Conservation (phyloP, 2,329 filamentous ascomycete genomes). For the Paraphaeosphaeria minitans region DNA sequence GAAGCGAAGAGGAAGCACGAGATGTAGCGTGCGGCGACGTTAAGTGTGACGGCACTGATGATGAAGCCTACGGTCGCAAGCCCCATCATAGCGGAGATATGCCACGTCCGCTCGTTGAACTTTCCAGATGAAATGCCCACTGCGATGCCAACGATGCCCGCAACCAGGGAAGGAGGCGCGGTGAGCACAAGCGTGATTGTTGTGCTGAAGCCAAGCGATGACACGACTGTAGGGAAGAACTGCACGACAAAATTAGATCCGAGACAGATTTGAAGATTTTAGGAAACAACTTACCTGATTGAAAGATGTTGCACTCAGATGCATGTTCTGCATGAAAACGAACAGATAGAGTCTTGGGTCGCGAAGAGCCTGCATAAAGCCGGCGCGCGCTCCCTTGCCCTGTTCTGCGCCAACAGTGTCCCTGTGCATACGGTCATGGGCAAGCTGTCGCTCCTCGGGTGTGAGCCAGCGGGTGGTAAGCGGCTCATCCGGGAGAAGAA, state of each 20-base stretch:
- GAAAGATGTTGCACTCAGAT: conserved; percentile 60
- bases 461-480: conserved; percentile 52
- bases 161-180: conserved; percentile 28
- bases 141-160: conserved; percentile 34
- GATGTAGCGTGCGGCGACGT: conserved; percentile 39
- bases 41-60: conserved; percentile 44
- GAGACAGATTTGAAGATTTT: no score
- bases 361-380: conserved; percentile 55
- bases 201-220: conserved; percentile 55
- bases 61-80: conserved; percentile 46
- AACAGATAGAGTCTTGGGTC: conserved; percentile 61
- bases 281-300: conserved; percentile 25
- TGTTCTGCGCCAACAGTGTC: conserved; percentile 56
- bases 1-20: conserved; percentile 37
- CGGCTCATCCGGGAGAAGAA: conserved; percentile 45
- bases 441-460: conserved; percentile 49
- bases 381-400: conserved; percentile 52
- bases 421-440: conserved; percentile 41
- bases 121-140: conserved; percentile 44
- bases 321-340: conserved; percentile 62
- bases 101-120: conserved; percentile 49
- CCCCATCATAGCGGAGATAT: conserved; percentile 45
- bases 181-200: conserved; percentile 60
- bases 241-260: conserved; percentile 36
- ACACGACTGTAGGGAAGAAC: conserved; percentile 55